Conservation (phyloP, 164 flowering plant species). For the Malania oleifera region DNA sequence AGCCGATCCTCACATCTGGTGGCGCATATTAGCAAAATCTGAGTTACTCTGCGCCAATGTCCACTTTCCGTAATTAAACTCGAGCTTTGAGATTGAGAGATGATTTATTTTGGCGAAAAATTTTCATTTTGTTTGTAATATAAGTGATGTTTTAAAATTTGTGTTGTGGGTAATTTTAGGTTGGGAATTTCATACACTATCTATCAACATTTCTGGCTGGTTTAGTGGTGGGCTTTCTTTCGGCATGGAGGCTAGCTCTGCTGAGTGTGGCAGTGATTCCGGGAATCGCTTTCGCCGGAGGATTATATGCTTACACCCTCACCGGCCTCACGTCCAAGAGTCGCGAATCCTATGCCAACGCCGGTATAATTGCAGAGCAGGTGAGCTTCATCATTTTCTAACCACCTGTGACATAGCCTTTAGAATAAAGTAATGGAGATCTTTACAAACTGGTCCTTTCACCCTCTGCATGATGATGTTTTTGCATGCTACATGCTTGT, state of each 20-base stretch:
- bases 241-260: slow-evolving; percentile 92
- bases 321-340: slow-evolving; percentile 95
- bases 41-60: slow-evolving; percentile 13
- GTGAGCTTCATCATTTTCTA: slow-evolving; percentile 27
- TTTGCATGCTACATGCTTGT: not conserved
- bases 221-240: slow-evolving; percentile 92
- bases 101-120: not conserved
- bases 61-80: no score
- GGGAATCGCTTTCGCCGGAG: slow-evolving; percentile 96
- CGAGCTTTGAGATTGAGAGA: slow-evolving; percentile 4
- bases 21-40: slow-evolving; percentile 18
- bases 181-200: slow-evolving; percentile 96
- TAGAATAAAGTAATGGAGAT: not conserved
- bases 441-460: not conserved
- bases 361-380: slow-evolving; percentile 92
- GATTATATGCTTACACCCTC: slow-evolving; percentile 86
- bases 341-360: slow-evolving; percentile 86
- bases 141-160: no score
- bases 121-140: not conserved
- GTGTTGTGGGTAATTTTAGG: slow-evolving; percentile 37
- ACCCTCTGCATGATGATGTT: not conserved
- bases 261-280: slow-evolving; percentile 95
- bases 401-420: no score
- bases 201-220: slow-evolving; percentile 95
- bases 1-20: not conserved